Conservation (phyloP, 169 alveolate species). For the Plasmodium yoelii region DNA sequence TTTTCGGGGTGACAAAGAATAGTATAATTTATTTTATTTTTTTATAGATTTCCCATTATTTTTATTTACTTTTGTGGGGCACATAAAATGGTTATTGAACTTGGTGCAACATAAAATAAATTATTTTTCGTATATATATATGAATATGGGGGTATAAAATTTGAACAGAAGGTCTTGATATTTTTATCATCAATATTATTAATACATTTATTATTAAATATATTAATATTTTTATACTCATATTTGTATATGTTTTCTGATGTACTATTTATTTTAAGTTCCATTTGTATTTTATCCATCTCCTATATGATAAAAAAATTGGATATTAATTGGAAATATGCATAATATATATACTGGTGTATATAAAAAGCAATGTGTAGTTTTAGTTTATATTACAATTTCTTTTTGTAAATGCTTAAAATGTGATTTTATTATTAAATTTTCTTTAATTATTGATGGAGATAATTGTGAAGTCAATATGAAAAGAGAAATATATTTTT, state of each 20-base stretch:
- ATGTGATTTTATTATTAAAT: conserved; percentile 43
- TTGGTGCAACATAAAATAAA: conserved; percentile 57
- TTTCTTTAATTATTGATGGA: conserved; percentile 52
- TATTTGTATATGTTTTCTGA: conserved; percentile 32
- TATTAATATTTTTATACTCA: conserved; percentile 59
- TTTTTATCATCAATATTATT: conserved; percentile 19
- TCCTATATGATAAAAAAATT: conserved; percentile 15
- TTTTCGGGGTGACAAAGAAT: background rate
- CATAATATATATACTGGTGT: conserved; percentile 8
- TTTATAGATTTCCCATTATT: background rate
- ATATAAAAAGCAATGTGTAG: background rate
- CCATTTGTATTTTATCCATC: conserved; percentile 41
- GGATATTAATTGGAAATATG: background rate
- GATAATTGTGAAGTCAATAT: conserved; percentile 46
- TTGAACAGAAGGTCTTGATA: conserved; percentile 64
- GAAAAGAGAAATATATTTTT: conserved; percentile 55
- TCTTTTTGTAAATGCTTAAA: conserved; percentile 68
- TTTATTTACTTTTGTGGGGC: conserved; percentile 71
- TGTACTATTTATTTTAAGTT: conserved; percentile 33
- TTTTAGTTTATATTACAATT: conserved; percentile 35
- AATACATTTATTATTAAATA: conserved; percentile 57
- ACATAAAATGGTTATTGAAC: conserved; percentile 59
- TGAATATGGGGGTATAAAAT: conserved; percentile 66
- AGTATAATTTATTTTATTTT: background rate
- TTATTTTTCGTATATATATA: conserved; percentile 66